phyloP scores from a whole-genome alignment of 2,329 filamentous ascomycete genomes.

The Colletotrichum navitas region DNA sequence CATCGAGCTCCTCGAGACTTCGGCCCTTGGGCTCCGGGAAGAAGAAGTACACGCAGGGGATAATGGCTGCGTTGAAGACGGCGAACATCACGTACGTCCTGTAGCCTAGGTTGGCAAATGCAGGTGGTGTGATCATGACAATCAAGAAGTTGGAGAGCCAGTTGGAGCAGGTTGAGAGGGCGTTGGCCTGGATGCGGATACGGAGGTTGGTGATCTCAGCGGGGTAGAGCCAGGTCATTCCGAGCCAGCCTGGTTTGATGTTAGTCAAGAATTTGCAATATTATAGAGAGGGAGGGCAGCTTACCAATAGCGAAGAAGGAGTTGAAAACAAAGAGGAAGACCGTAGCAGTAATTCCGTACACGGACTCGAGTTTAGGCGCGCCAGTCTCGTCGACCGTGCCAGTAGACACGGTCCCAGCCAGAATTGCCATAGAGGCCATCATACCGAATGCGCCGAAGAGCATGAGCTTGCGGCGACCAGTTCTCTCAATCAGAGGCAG shows the following conservation, averaged over 20 bases:
- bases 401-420: constrained; percentile 49
- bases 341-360: constrained; percentile 50
- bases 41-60: constrained; percentile 65
- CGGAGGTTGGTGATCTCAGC: constrained; percentile 71
- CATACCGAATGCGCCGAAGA: constrained; percentile 73
- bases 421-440: constrained; percentile 71
- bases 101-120: constrained; percentile 66
- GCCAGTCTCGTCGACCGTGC: constrained; percentile 48
- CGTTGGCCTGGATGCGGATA: constrained; percentile 73
- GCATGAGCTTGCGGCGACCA: constrained; percentile 72
- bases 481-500: constrained; percentile 61
- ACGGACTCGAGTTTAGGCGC: constrained; percentile 46
- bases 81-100: constrained; percentile 69
- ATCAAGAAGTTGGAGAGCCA: constrained; percentile 75
- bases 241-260: constrained; percentile 60
- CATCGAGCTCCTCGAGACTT: constrained; percentile 73
- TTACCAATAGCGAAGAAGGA: constrained; percentile 67
- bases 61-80: constrained; percentile 64
- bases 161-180: constrained; percentile 71
- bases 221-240: constrained; percentile 73
- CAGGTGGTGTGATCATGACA: constrained; percentile 74
- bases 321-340: constrained; percentile 73
- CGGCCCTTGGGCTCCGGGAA: constrained; percentile 67
- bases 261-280: background rate
- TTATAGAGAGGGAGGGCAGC: background rate